These are phyloP conservation scores for Curvularia spicifera DNA, from an alignment of 2,329 filamentous ascomycete genomes.

Conservation along the genomic window DNA sequence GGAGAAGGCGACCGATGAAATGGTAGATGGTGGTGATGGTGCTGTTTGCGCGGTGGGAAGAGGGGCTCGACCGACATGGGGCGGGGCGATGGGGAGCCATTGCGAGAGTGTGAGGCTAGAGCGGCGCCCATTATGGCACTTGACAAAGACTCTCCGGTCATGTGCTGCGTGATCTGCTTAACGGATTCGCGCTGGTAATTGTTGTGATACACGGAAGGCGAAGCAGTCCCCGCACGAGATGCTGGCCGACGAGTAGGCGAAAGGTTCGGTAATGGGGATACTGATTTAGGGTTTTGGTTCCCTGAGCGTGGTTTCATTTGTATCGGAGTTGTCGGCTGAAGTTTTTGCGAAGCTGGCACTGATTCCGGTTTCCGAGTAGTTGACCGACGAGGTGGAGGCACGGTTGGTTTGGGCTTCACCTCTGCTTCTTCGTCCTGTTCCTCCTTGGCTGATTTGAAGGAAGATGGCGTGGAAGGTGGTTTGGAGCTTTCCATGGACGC, in stretches of 20 bases:
- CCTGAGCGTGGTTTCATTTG: conserved; percentile 44
- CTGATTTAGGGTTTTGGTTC: conserved; percentile 37
- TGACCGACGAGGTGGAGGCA: conserved; percentile 48
- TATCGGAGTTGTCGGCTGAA: conserved; percentile 27
- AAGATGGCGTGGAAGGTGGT: conserved; percentile 39
- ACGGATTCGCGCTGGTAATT: conserved; percentile 48
- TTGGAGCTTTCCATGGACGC: conserved; percentile 38
- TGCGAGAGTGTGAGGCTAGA: conserved; percentile 67
- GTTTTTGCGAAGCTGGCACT: conserved; percentile 10
- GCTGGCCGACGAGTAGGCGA: conserved; percentile 25
- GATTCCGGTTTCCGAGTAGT: conserved; percentile 22
- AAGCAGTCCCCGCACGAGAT: conserved; percentile 32
- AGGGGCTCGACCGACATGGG: conserved; percentile 42
- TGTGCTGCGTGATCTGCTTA: conserved; percentile 53
- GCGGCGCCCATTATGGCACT: conserved; percentile 78
- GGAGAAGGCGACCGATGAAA: conserved; percentile 51
- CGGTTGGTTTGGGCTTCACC: conserved; percentile 37
- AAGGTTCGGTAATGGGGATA: conserved; percentile 30
- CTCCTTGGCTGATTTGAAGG: conserved; percentile 47
- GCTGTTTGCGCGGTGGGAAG: conserved; percentile 52
- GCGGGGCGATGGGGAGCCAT: conserved; percentile 48
- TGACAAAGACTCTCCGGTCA: conserved; percentile 70
- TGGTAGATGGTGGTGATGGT: conserved; percentile 44
- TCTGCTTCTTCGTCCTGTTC: conserved; percentile 39
- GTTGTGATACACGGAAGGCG: conserved; percentile 47